Percentiles rank a stretch among this genome's conserved stretches.
phyloP scores from a whole-genome alignment of 345 rosid species.

The Orychophragmus violaceus region DNA sequence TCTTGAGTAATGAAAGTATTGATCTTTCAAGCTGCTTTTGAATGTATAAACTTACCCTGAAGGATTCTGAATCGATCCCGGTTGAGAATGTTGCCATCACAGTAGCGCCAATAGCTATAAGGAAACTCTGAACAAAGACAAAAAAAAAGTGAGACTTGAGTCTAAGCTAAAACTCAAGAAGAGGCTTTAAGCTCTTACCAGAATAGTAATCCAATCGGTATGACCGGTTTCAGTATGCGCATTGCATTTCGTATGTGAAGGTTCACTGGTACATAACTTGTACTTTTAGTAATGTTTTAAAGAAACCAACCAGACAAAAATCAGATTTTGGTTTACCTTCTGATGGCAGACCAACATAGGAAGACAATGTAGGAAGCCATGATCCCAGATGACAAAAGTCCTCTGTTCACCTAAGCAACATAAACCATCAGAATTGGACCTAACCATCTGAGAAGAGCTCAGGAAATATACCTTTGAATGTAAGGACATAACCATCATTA shows the following conservation, averaged over 20 bases:
- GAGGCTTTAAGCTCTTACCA: conserved; percentile 40
- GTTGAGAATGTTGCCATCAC: conserved; percentile 95
- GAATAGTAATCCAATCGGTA: conserved; percentile 61
- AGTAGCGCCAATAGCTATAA: conserved; percentile 69
- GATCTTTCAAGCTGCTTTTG: neutral
- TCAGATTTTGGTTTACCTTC: conserved; percentile 53
- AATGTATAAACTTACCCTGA: conserved; percentile 41
- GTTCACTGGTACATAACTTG: conserved; percentile 55
- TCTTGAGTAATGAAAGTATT: neutral
- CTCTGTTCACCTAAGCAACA: conserved; percentile 55
- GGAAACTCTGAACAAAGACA: conserved; percentile 50
- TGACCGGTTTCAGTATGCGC: conserved; percentile 37
- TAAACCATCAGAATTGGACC: neutral
- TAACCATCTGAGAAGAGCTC: neutral
- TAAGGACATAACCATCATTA: conserved; percentile 66
- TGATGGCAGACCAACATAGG: conserved; percentile 91
- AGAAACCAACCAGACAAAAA: neutral
- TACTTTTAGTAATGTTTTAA: neutral
- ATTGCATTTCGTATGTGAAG: conserved; percentile 49
- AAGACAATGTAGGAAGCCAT: conserved; percentile 88
- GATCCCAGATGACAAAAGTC: conserved; percentile 72
- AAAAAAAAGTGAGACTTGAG: neutral
- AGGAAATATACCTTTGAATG: conserved; percentile 55
- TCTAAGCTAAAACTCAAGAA: neutral
- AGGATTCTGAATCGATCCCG: conserved; percentile 80